phyloP scores from a whole-genome alignment of 2,329 filamentous ascomycete species.

The Trichoderma afroharzianum region DNA sequence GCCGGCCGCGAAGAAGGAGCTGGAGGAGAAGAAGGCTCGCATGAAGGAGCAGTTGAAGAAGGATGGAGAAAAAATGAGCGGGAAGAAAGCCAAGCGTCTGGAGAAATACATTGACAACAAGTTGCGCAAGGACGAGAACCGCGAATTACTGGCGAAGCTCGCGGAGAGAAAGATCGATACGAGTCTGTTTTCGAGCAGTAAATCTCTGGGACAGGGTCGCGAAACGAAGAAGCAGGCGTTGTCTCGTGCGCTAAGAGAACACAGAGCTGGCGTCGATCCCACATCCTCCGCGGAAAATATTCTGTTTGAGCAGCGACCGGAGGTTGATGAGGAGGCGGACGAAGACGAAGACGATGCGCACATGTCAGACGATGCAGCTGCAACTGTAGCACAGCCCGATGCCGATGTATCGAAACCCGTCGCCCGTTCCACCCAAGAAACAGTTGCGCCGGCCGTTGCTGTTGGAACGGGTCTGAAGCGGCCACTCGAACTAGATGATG shows the following conservation, averaged over 20 bases:
- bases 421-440: background rate
- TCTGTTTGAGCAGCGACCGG: constrained; percentile 44
- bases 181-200: constrained; percentile 73
- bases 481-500: constrained; percentile 74
- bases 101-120: constrained; percentile 81
- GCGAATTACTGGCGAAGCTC: constrained; percentile 78
- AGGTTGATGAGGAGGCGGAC: constrained; percentile 27
- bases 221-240: constrained; percentile 70
- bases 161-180: constrained; percentile 78
- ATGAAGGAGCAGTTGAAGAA: constrained; percentile 52
- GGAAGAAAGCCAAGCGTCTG: constrained; percentile 63
- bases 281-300: constrained; percentile 52
- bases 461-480: constrained; percentile 81
- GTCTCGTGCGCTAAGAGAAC: constrained; percentile 59
- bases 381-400: constrained; percentile 21
- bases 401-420: background rate
- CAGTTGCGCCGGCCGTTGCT: constrained; percentile 14
- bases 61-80: constrained; percentile 53
- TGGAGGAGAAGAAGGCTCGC: constrained; percentile 52
- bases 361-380: background rate
- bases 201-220: constrained; percentile 66
- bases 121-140: constrained; percentile 88
- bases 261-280: constrained; percentile 58
- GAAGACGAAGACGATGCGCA: constrained; percentile 24
- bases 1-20: constrained; percentile 44